A percentile compares a stretch with the other conserved stretches of the same genome.
Evolutionary conservation across 2,329 filamentous ascomycete species (phyloP).

Genomic region (Colletotrichum sp.): DNA sequence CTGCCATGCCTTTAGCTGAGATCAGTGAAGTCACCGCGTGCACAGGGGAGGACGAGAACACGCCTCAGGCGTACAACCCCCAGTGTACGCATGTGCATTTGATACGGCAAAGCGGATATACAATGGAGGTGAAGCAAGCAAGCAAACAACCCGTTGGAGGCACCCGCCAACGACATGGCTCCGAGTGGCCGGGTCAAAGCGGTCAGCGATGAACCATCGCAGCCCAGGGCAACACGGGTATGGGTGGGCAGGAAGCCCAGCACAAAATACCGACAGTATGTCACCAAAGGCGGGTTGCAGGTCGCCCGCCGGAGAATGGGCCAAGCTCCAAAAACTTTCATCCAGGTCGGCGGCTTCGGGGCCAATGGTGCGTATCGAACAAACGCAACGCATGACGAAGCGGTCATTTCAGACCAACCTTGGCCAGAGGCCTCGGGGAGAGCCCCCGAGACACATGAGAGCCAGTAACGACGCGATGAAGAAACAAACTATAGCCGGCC

Average conservation of each 20-base stretch:
- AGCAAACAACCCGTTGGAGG: background rate
- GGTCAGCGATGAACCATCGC: background rate
- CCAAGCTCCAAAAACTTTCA: background rate
- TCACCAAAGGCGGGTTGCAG: background rate
- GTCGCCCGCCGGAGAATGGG: background rate
- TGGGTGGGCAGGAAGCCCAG: background rate
- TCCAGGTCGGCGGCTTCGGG: background rate
- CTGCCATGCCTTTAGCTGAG: background rate
- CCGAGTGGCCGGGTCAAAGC: background rate
- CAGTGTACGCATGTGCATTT: background rate
- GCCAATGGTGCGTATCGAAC: slow-evolving; percentile 4
- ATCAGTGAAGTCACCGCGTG: background rate
- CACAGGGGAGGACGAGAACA: background rate
- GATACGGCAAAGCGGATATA: background rate
- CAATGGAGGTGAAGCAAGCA: background rate
- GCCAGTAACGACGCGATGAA: background rate
- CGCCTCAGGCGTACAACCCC: background rate
- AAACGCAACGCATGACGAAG: background rate
- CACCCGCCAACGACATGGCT: background rate
- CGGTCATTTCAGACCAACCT: background rate
- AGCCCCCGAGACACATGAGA: background rate
- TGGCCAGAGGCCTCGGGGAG: background rate
- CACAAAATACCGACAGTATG: background rate
- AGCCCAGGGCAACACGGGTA: background rate
- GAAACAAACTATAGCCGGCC: background rate